Evolutionary conservation across 2,329 filamentous ascomycete genomes (phyloP).

Genomic region (Botrytis hyacinthi): DNA sequence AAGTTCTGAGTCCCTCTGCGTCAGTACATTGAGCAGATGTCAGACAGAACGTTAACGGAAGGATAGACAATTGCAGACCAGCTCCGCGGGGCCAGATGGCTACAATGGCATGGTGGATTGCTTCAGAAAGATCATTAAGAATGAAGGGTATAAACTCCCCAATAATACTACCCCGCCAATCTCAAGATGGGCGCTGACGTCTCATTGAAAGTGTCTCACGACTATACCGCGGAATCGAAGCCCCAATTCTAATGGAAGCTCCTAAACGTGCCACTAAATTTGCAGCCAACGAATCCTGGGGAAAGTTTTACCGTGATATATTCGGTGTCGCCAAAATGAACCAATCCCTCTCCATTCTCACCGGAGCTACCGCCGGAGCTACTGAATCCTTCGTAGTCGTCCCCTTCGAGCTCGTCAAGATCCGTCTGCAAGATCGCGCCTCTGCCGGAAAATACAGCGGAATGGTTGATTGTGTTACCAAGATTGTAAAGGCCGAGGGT

Average conservation of each 20-base stretch:
- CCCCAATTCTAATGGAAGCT: slow-evolving; percentile 97
- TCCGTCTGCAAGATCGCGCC: slow-evolving; percentile 92
- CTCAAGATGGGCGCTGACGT: background rate
- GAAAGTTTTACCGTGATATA: slow-evolving; percentile 82
- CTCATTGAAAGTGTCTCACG: slow-evolving; percentile 43
- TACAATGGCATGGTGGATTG: slow-evolving; percentile 99
- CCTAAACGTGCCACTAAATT: slow-evolving; percentile 98
- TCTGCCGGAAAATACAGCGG: slow-evolving; percentile 85
- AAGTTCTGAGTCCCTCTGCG: slow-evolving; percentile 43
- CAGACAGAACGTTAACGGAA: slow-evolving; percentile 23
- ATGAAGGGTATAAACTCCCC: slow-evolving; percentile 72
- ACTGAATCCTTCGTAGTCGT: slow-evolving; percentile 97
- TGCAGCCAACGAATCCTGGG: slow-evolving; percentile 98
- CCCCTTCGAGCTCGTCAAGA: slow-evolving; percentile 98
- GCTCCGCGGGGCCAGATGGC: slow-evolving; percentile 74
- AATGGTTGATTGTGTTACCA: slow-evolving; percentile 74
- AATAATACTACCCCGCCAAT: background rate
- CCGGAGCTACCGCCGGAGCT: slow-evolving; percentile 89
- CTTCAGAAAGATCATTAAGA: slow-evolving; percentile 93
- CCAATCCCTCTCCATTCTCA: slow-evolving; percentile 87
- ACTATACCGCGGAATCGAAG: slow-evolving; percentile 91
- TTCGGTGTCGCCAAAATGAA: slow-evolving; percentile 88
- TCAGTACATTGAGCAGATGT: background rate
- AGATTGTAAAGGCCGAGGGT: slow-evolving; percentile 83
- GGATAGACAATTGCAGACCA: slow-evolving; percentile 79